These are phyloP conservation scores for Phialemonium atrogriseum DNA, from an alignment of 2,329 filamentous ascomycete species.

Conservation along the genomic window DNA sequence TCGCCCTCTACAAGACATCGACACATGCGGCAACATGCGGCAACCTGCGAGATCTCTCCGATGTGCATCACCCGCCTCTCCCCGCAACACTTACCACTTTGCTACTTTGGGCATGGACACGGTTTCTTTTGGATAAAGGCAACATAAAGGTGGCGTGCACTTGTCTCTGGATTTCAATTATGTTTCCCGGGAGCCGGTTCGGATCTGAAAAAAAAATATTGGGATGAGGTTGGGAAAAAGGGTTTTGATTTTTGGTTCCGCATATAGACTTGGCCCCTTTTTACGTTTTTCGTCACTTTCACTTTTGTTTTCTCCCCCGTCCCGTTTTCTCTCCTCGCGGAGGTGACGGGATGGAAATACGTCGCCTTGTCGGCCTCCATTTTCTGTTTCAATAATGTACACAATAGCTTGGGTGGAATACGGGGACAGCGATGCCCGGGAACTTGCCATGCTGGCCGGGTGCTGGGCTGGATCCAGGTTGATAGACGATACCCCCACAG, in stretches of 20 bases:
- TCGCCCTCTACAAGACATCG: no score
- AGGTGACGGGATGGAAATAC: background rate
- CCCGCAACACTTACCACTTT: background rate
- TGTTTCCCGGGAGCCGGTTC: background rate
- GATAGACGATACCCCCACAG: slow-evolving; percentile 22
- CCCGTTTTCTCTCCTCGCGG: slow-evolving; percentile 1
- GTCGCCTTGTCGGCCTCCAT: slow-evolving; percentile 3
- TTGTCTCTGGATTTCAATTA: no score
- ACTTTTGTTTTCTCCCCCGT: background rate
- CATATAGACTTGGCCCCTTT: slow-evolving; percentile 1
- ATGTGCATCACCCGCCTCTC: background rate
- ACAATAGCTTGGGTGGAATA: slow-evolving; percentile 12
- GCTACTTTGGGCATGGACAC: no score
- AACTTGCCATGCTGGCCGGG: slow-evolving; percentile 14
- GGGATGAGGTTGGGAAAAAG: slow-evolving; percentile 1
- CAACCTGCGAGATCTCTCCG: background rate
- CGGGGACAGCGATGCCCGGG: slow-evolving; percentile 6
- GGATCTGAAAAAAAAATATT: background rate
- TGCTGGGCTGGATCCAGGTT: slow-evolving; percentile 21
- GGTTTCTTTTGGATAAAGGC: no score
- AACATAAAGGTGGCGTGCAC: no score
- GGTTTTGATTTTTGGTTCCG: slow-evolving; percentile 1
- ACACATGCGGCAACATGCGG: background rate
- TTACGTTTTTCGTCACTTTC: background rate
- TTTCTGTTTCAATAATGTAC: slow-evolving; percentile 13